Evolutionary conservation across 2,329 filamentous ascomycete genomes (phyloP).

Genomic region (Alternaria sp.): DNA sequence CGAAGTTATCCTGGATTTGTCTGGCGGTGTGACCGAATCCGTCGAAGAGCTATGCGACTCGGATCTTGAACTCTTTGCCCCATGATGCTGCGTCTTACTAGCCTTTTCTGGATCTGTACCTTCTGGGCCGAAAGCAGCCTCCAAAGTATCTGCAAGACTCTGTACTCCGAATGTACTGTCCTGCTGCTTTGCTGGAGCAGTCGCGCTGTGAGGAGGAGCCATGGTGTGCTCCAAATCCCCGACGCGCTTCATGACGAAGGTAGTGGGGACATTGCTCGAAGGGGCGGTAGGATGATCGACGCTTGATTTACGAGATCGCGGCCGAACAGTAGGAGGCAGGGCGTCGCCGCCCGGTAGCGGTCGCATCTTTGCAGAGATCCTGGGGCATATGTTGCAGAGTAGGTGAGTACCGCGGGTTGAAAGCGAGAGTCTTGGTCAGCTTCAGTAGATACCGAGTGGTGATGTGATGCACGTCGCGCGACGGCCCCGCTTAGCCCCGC

Average conservation of each 20-base stretch:
- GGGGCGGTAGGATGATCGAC: constrained; percentile 39
- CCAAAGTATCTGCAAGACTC: constrained; percentile 62
- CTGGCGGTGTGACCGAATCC: constrained; percentile 22
- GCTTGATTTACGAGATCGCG: constrained; percentile 49
- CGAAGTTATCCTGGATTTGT: constrained; percentile 28
- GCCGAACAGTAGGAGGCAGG: constrained; percentile 37
- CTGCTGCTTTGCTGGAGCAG: constrained; percentile 19
- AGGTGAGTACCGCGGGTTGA: neutral
- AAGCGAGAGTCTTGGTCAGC: constrained; percentile 6
- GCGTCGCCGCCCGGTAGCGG: constrained; percentile 46
- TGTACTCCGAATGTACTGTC: constrained; percentile 64
- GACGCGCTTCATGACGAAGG: constrained; percentile 66
- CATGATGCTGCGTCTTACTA: constrained; percentile 37
- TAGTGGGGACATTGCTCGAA: constrained; percentile 55
- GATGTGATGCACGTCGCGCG: constrained; percentile 16
- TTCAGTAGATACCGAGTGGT: constrained; percentile 9
- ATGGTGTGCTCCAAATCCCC: constrained; percentile 55
- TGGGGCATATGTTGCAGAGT: constrained; percentile 10
- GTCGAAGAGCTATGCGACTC: constrained; percentile 32
- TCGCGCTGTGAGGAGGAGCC: constrained; percentile 28
- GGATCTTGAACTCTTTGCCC: constrained; percentile 33
- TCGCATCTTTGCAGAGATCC: constrained; percentile 33
- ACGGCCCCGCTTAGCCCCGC: constrained; percentile 26
- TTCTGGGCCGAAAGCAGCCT: constrained; percentile 49
- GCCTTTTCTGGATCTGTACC: constrained; percentile 32